A percentile compares a stretch with the other conserved stretches of the same genome.
Conservation (phyloP, 2,329 filamentous ascomycete genomes). For the Talaromyces verruculosus region DNA sequence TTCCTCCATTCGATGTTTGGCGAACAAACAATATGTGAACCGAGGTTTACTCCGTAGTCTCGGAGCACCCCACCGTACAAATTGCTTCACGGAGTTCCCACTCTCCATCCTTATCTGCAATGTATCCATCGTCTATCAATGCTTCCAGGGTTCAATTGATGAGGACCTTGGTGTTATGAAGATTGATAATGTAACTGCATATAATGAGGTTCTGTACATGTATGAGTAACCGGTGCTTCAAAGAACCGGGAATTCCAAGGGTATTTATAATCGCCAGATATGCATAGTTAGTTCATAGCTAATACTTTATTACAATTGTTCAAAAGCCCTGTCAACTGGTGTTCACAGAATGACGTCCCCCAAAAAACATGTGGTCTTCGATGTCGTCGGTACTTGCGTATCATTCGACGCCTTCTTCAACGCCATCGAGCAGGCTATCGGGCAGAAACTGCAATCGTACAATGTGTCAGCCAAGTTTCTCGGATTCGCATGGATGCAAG, state of each 20-base stretch:
- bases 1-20: background rate
- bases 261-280: background rate
- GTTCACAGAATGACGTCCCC: background rate
- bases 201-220: background rate
- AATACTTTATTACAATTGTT: background rate
- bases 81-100: background rate
- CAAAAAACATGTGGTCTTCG: constrained; percentile 52
- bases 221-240: background rate
- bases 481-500: constrained; percentile 47
- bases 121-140: background rate
- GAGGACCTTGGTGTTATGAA: background rate
- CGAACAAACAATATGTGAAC: background rate
- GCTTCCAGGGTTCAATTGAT: background rate
- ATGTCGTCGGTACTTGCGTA: constrained; percentile 53
- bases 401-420: constrained; percentile 46
- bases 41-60: background rate
- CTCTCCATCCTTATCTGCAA: background rate
- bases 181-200: background rate
- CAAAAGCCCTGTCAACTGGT: background rate
- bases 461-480: constrained; percentile 41
- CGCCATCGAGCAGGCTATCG: constrained; percentile 40
- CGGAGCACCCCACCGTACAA: background rate
- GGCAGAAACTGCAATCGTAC: constrained; percentile 34
- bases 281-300: background rate
- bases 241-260: background rate